Evolutionary conservation across 345 rosid species (phyloP).

Genomic region (Heritiera littoralis): DNA sequence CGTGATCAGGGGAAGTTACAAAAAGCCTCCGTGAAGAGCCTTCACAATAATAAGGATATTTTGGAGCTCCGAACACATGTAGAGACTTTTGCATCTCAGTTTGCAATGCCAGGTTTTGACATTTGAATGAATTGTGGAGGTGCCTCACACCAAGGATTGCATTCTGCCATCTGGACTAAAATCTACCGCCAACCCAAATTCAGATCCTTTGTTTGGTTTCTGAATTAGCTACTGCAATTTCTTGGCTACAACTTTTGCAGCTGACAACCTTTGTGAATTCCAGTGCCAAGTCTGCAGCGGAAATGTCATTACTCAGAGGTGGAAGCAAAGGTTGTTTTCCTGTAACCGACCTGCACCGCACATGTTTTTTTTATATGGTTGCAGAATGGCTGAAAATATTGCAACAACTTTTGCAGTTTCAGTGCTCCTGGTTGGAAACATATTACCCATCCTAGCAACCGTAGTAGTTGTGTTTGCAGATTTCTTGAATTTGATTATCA

Average conservation of each 20-base stretch:
- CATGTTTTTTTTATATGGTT: neutral
- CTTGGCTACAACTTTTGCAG: neutral
- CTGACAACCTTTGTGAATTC: neutral
- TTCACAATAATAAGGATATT: slow-evolving; percentile 62
- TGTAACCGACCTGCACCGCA: neutral
- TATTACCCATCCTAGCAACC: neutral
- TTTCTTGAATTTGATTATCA: neutral
- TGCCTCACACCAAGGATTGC: neutral
- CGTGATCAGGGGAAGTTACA: slow-evolving; percentile 63
- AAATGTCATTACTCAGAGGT: neutral
- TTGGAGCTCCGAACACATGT: slow-evolving; percentile 60
- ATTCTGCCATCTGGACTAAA: neutral
- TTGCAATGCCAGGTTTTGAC: slow-evolving; percentile 87
- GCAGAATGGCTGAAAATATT: neutral
- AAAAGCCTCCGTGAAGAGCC: slow-evolving; percentile 57
- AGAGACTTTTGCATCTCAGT: slow-evolving; percentile 78
- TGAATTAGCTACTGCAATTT: neutral
- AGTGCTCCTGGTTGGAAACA: neutral
- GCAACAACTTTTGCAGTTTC: neutral
- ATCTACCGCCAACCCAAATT: neutral
- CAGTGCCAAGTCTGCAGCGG: neutral
- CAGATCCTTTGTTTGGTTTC: neutral
- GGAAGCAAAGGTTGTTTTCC: neutral
- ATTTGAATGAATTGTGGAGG: slow-evolving; percentile 34
- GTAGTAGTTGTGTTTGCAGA: neutral